Evolutionary conservation across 305 asterid genomes (phyloP).

Genomic region (Fraxinus latifolia): DNA sequence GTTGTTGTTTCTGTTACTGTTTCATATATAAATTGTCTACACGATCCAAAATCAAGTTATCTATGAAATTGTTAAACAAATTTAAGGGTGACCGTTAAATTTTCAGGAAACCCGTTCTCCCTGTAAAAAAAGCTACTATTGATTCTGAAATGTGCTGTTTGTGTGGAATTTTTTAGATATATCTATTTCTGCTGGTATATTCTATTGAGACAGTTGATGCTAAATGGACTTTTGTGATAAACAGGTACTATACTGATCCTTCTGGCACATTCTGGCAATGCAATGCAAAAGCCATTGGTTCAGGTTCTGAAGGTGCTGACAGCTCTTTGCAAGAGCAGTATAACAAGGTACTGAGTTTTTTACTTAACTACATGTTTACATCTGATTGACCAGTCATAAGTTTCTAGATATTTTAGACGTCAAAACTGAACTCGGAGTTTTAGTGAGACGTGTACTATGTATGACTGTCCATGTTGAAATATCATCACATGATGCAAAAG

Average conservation of each 20-base stretch:
- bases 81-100: background rate
- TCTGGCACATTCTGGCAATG: constrained; percentile 98
- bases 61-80: background rate
- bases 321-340: constrained; percentile 94
- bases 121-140: background rate
- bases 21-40: background rate
- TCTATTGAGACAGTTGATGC: constrained; percentile 2
- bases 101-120: background rate
- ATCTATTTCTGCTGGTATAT: background rate
- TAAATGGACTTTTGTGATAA: constrained; percentile 16
- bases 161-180: background rate
- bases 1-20: background rate
- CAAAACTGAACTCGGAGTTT: background rate
- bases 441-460: background rate
- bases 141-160: background rate
- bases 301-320: constrained; percentile 97
- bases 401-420: background rate
- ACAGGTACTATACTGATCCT: constrained; percentile 83
- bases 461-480: background rate
- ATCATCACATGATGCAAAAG: background rate
- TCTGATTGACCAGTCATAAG: background rate
- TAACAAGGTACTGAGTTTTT: constrained; percentile 46
- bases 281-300: constrained; percentile 91
- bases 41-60: background rate
- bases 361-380: background rate